Evolutionary conservation across 305 asterid species (phyloP), one percentile per base, ranked within the genome.

Genomic region (Fraxinus velutina): DNA sequence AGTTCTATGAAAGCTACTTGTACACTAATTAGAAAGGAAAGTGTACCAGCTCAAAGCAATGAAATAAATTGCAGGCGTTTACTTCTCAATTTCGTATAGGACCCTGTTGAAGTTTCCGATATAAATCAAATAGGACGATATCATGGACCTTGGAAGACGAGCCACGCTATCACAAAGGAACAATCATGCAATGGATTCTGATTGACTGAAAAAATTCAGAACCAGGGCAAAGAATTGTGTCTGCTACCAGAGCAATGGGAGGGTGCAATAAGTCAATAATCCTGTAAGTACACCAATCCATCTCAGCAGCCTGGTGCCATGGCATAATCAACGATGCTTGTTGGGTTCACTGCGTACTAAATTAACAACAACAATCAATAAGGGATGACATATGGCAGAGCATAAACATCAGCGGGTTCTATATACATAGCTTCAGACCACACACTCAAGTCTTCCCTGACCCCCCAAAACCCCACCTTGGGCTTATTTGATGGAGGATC

Each of bases 341-440:
- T 70, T 29, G 75, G 39, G 37, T 12, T 24, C 19, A 30, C 47
- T 0, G 27, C 6, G n/a, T 32, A 68, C 80, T 76, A 36, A 22
- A 52, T 19, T 15, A 77, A 39, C 76, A 64, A 33, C 52, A 71
- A 5, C 2, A 21, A 84, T 93, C 92, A 93, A 86, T 86, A 91
- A 80, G 97, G 97, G 80, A 93, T 82, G 78, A 93, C 97, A 78
- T 90, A 93, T 70, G 97, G 97, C 83, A 92, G 82, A 77, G 94
- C 97, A 77, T 81, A 85, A 70, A 91, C 44, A 79, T 90, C 97
- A 60, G 90, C 90, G 72, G 97, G 74, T 77, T 89, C 93, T 47
- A 93, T 85, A 68, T 85, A 90, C 80, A 86, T 81, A 85, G 92
- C 90, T 86, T 90, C 89, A 30, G 94, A 85, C 97, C 97, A 93